Evolutionary conservation across 352 stramenopile genomes (phyloP).

Genomic region (Globisporangium mamillatum): DNA sequence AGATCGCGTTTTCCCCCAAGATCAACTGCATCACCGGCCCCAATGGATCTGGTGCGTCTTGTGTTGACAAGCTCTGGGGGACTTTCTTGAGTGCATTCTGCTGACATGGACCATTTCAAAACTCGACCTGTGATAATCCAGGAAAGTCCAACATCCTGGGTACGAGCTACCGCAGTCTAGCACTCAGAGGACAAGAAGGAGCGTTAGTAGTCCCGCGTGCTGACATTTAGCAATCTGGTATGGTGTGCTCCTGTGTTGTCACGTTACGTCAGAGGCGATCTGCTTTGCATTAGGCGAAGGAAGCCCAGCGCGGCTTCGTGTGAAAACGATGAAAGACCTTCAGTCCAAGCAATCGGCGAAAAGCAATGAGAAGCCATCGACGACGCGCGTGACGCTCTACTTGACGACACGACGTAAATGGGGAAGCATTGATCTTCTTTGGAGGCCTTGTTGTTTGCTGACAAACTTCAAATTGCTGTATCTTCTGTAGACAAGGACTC

Average conservation of each 20-base stretch:
- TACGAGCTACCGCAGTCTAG: background rate
- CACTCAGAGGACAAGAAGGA: background rate
- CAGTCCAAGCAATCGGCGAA: constrained; percentile 18
- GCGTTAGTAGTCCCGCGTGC: background rate
- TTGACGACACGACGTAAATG: constrained; percentile 25
- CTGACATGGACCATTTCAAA: background rate
- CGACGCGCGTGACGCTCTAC: constrained; percentile 28
- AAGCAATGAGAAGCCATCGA: constrained; percentile 15
- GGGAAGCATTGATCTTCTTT: background rate
- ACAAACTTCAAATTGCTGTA: background rate
- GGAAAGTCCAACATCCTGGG: constrained; percentile 47
- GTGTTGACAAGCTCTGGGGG: no score
- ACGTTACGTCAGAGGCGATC: constrained; percentile 30
- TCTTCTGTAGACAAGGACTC: constrained; percentile 9
- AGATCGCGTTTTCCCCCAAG: background rate
- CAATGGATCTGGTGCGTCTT: constrained; percentile 33
- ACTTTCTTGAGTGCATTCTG: background rate
- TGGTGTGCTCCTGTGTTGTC: background rate
- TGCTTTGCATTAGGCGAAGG: constrained; percentile 45
- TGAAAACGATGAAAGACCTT: constrained; percentile 32
- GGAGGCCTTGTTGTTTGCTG: background rate
- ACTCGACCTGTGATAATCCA: background rate
- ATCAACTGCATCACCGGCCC: background rate
- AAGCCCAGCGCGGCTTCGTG: constrained; percentile 24
- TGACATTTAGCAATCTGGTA: background rate